These are phyloP conservation scores for Nakataea oryzae DNA, from an alignment of 2,329 filamentous ascomycete genomes.

Conservation along the genomic window DNA sequence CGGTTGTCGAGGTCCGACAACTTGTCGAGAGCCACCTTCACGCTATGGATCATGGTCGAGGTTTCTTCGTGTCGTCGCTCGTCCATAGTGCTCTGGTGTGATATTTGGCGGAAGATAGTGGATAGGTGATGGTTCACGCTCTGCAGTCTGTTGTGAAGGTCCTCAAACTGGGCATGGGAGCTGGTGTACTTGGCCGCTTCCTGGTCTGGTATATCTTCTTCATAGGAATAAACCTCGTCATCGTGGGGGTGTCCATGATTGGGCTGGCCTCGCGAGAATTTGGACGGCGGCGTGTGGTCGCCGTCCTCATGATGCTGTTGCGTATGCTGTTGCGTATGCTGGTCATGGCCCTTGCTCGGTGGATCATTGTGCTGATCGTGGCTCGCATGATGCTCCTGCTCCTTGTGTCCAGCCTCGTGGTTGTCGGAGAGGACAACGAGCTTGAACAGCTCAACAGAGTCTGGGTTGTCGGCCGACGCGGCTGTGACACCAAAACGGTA, in stretches of 20 bases:
- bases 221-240: constrained; percentile 19
- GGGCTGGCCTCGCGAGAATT: constrained; percentile 9
- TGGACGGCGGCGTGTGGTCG: constrained; percentile 5
- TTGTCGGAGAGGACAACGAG: constrained; percentile 59
- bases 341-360: constrained; percentile 8
- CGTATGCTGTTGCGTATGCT: no score
- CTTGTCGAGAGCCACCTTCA: constrained; percentile 32
- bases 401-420: constrained; percentile 14
- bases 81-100: constrained; percentile 35
- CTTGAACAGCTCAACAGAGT: constrained; percentile 91
- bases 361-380: constrained; percentile 21
- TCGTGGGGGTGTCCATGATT: constrained; percentile 7
- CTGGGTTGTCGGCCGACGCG: constrained; percentile 79
- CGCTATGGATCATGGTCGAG: constrained; percentile 31
- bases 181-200: constrained; percentile 35
- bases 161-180: constrained; percentile 59
- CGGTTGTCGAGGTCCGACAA: constrained; percentile 33
- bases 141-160: constrained; percentile 78
- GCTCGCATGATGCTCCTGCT: constrained; percentile 15
- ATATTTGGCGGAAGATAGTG: constrained; percentile 48
- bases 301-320: constrained; percentile 6
- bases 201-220: constrained; percentile 34
- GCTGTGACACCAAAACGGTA: constrained; percentile 85
- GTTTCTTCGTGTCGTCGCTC: constrained; percentile 49
- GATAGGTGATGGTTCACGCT: constrained; percentile 58